phyloP scores from a whole-genome alignment of 2,329 filamentous ascomycete species.

The Chaetomium sp. region DNA sequence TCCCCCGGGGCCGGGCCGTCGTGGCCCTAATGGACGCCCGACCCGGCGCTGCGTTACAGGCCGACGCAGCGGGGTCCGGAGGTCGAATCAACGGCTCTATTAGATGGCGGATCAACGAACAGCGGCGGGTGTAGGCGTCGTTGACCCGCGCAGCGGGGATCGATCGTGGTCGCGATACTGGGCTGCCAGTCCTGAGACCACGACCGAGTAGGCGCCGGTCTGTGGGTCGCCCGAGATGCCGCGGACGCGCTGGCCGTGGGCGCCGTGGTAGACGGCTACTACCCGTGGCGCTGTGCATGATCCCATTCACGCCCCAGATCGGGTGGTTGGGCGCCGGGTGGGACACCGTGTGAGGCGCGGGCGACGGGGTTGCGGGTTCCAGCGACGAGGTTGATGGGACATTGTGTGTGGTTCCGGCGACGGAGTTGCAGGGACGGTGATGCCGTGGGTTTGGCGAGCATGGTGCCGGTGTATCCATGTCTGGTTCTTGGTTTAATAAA shows the following conservation, averaged over 20 bases:
- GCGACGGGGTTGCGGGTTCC: no score
- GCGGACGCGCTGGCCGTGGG: constrained; percentile 42
- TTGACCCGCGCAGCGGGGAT: constrained; percentile 24
- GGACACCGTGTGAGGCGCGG: no score
- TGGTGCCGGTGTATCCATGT: no score
- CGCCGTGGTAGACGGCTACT: constrained; percentile 45
- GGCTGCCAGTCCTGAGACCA: constrained; percentile 36
- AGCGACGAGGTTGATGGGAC: no score
- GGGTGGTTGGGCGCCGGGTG: constrained; percentile 17
- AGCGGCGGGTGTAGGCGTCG: constrained; percentile 16
- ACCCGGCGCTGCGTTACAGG: constrained; percentile 25
- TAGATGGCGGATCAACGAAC: neutral
- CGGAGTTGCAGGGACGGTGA: no score
- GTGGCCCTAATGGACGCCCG: no score
- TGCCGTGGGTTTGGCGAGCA: no score
- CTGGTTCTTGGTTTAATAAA: no score
- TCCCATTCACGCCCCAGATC: constrained; percentile 27
- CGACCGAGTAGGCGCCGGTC: constrained; percentile 47
- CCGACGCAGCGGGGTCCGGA: constrained; percentile 33
- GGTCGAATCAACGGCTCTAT: no score
- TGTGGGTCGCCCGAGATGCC: constrained; percentile 44
- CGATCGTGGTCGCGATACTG: constrained; percentile 25
- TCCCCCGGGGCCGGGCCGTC: no score
- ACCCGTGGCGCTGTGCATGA: constrained; percentile 39
- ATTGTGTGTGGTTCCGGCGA: no score